Percentiles rank a stretch among this genome's conserved stretches.
phyloP scores from a whole-genome alignment of 176 grass and related monocot species.

The Musa acuminata region DNA sequence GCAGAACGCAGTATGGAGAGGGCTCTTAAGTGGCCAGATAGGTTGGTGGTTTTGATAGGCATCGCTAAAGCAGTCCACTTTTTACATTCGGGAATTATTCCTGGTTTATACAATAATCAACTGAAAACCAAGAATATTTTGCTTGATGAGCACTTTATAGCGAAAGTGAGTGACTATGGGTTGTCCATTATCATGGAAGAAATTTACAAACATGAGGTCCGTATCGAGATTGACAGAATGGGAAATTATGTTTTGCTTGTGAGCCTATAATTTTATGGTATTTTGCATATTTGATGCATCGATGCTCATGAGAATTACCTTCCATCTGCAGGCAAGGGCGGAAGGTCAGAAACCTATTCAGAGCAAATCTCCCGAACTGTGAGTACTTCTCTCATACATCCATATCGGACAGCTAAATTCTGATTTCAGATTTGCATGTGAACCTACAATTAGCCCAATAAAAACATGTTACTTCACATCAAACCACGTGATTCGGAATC shows the following conservation, averaged over 20 bases:
- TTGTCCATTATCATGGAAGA: conserved; percentile 84
- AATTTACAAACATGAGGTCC: conserved; percentile 82
- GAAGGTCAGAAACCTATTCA: conserved; percentile 34
- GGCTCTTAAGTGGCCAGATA: conserved; percentile 64
- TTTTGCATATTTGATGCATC: background rate
- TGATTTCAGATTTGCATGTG: background rate
- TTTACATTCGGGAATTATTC: conserved; percentile 92
- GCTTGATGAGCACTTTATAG: conserved; percentile 67
- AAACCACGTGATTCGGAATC: no score
- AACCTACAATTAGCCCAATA: background rate
- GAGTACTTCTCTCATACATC: conserved; percentile 24
- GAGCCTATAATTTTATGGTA: background rate
- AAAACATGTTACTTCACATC: no score
- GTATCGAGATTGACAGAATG: background rate
- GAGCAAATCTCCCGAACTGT: conserved; percentile 37
- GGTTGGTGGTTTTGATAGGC: conserved; percentile 60
- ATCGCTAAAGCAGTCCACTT: conserved; percentile 94
- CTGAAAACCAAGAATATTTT: conserved; percentile 67
- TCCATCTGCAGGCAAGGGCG: conserved; percentile 38
- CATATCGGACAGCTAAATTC: background rate
- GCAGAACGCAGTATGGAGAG: conserved; percentile 55
- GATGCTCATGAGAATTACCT: background rate
- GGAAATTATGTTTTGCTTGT: no score
- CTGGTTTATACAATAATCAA: conserved; percentile 87
- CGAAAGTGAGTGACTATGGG: conserved; percentile 90